Percentiles rank a stretch among this genome's conserved stretches.
Evolutionary conservation across 2,329 filamentous ascomycete genomes (phyloP).

Genomic region (Herpotrichia juniperi): DNA sequence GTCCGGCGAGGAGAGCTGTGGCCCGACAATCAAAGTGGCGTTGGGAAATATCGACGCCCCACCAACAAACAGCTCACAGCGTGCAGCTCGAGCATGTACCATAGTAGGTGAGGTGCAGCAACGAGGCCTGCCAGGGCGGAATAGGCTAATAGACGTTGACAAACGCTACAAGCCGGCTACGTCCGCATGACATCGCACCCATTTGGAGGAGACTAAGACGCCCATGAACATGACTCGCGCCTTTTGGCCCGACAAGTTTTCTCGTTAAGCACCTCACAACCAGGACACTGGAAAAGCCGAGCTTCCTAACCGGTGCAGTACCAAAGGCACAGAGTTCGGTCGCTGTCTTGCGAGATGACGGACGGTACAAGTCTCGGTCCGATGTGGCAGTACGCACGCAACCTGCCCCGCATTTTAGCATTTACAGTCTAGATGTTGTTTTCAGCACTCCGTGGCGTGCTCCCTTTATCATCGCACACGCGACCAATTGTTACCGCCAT

Average conservation of each 20-base stretch:
- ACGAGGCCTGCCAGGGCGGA: slow-evolving; percentile 37
- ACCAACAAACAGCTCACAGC: background rate
- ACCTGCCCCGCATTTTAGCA: slow-evolving; percentile 35
- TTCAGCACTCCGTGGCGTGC: background rate
- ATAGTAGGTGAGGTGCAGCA: slow-evolving; percentile 13
- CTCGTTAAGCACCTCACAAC: background rate
- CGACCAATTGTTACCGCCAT: slow-evolving; percentile 4
- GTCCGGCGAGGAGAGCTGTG: background rate
- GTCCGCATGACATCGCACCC: slow-evolving; percentile 23
- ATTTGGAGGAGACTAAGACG: background rate
- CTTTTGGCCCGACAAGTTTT: background rate
- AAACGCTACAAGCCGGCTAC: slow-evolving; percentile 36
- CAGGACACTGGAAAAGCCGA: background rate
- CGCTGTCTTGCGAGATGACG: background rate
- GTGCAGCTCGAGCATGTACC: too few relatives aligned
- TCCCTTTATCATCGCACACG: background rate
- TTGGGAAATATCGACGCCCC: slow-evolving; percentile 13
- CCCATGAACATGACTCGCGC: background rate
- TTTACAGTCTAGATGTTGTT: background rate
- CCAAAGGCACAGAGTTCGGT: too few relatives aligned
- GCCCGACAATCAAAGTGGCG: slow-evolving; percentile 8
- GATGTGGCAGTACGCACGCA: background rate
- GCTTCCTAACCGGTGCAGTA: background rate
- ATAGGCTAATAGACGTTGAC: slow-evolving; percentile 45
- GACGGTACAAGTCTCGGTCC: too few relatives aligned